These are phyloP conservation scores for Spathaspora sp. DNA, from an alignment of 1,139 yeast species.

Conservation along the genomic window DNA sequence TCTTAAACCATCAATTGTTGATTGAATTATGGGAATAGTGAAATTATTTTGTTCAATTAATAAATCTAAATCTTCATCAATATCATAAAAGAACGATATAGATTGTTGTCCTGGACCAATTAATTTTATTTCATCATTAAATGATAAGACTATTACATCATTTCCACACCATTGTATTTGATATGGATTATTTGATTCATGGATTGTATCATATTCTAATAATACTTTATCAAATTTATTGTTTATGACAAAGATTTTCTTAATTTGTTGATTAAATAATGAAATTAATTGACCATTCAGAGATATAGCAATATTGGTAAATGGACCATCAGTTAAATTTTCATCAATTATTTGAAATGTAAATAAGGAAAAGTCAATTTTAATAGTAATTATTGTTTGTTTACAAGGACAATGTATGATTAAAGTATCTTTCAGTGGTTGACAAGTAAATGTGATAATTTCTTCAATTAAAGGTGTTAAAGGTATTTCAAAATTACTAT, in stretches of 20 bases:
- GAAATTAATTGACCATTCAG: constrained; percentile 65
- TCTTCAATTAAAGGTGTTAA: constrained; percentile 11
- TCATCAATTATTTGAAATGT: constrained; percentile 33
- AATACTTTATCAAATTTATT: constrained; percentile 50
- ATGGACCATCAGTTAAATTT: constrained; percentile 57
- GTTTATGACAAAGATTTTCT: constrained; percentile 55
- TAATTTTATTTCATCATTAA: constrained; percentile 63
- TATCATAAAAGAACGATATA: constrained; percentile 45
- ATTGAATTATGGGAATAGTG: constrained; percentile 37
- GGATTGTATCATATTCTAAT: constrained; percentile 48
- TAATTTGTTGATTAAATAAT: constrained; percentile 43
- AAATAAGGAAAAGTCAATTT: constrained; percentile 23
- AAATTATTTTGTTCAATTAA: constrained; percentile 25
- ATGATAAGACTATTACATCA: constrained; percentile 68
- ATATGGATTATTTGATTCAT: constrained; percentile 34
- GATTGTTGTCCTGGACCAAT: constrained; percentile 73
- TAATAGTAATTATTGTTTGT: constrained; percentile 28
- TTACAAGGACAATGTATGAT: constrained; percentile 28
- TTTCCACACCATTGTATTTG: constrained; percentile 82
- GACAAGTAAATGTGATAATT: constrained; percentile 1
- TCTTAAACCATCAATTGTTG: constrained; percentile 73
- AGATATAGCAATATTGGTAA: constrained; percentile 51
- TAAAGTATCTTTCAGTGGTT: constrained; percentile 15
- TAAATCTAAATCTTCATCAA: constrained; percentile 27
- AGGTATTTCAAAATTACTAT: constrained; percentile 28